Conservation (phyloP, 2,329 filamentous ascomycete species). For the Neonectria faginata region DNA sequence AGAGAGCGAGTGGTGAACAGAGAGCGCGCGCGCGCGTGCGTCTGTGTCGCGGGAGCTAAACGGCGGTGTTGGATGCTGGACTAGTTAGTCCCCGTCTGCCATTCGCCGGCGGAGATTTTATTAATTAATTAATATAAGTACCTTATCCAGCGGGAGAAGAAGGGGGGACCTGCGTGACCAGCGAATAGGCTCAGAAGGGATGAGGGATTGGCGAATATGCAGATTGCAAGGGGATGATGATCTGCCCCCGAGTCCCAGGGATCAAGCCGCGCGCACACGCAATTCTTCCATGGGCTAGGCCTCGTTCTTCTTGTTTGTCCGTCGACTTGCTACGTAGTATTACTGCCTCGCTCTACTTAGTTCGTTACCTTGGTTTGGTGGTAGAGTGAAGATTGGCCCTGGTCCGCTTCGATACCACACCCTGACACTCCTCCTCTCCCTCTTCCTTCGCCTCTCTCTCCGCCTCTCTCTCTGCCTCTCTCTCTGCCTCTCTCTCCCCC, state of each 20-base stretch:
- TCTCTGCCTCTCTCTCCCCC: no score
- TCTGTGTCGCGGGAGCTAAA: constrained; percentile 1
- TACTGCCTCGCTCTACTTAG: neutral
- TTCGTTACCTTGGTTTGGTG: neutral
- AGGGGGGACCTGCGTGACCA: neutral
- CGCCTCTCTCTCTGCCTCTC: neutral
- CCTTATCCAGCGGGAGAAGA: neutral
- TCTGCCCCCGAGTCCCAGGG: constrained; percentile 2
- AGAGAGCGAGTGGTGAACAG: neutral
- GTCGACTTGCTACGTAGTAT: neutral
- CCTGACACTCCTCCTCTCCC: neutral
- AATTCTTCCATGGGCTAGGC: neutral
- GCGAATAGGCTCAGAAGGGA: neutral
- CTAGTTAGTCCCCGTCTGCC: neutral
- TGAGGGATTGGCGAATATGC: constrained; percentile 7
- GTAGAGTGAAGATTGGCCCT: neutral
- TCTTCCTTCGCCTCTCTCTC: no score
- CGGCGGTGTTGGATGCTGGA: neutral
- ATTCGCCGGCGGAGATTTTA: constrained; percentile 3
- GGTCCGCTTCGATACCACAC: neutral
- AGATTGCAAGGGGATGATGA: constrained; percentile 4
- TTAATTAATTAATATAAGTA: neutral
- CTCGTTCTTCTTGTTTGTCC: neutral
- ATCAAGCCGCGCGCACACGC: constrained; percentile 1
- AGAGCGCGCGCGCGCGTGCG: neutral